Evolutionary conservation across 768 basidiomycete genomes (phyloP), one percentile per base, ranked within the genome.

Genomic region (Daedaleopsis sinensis): DNA sequence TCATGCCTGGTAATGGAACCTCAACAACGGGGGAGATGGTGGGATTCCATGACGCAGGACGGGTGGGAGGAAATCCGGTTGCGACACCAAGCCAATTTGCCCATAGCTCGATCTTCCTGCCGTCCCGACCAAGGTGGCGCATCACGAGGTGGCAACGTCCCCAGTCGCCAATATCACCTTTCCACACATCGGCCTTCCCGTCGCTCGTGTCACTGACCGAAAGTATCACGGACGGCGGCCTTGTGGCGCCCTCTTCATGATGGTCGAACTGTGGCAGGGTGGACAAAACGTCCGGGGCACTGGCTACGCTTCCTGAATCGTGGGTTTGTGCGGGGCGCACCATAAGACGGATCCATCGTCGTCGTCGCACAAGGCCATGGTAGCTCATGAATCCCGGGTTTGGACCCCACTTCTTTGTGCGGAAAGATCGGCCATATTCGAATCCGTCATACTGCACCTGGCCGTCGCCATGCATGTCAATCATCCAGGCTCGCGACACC

Each of bases 341-440:
- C 93, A 94, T 94, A 27, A 94, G 78, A 52, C 92, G 82, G 37
- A 94, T 76, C 93, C 93, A 94, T n/a, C 89, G 79, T 50, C 92
- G 80, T 49, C 92, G 78, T 36, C 92, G 80, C 38, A 94, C 92
- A 82, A 83, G 91, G 4, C 87, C 88, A 37, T 89, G 89, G 8
- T 83, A 74, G 69, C 84, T 84, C 46, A 88, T 68, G 24, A 76
- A 67, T 10, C 91, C 89, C 1, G 86, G 79, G 54, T 82, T 75
- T 0, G 89, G 76, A 18, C 83, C 81, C 92, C 92, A 94, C 51
- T 85, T 73, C 52, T 82, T 80, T 37, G 76, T 72, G 18, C 89
- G 84, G 66, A 94, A 94, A 61, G 78, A 71, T 84, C 88, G 91
- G 70, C 92, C 93, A 74, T 93, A 94, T 73, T 94, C 90, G 67